These are phyloP conservation scores for Sisymbrium irio DNA, from an alignment of 345 rosid genomes.

Conservation along the genomic window DNA sequence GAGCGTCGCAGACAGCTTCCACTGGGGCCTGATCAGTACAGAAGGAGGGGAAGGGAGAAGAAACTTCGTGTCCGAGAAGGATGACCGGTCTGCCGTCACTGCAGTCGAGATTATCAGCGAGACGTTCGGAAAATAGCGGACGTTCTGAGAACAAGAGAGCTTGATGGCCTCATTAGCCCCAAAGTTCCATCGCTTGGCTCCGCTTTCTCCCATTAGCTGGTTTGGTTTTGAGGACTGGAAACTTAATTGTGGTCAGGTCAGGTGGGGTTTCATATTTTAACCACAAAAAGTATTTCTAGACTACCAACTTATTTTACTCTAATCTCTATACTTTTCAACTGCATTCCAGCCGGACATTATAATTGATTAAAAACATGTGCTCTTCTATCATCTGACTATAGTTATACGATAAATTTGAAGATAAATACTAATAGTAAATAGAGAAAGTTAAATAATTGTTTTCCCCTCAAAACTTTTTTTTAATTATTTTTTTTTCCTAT, in stretches of 20 bases:
- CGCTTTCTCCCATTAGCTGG: slow-evolving; percentile 25
- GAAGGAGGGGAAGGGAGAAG: slow-evolving; percentile 48
- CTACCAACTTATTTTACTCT: neutral
- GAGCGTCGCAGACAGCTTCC: slow-evolving; percentile 47
- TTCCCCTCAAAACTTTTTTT: too few relatives aligned
- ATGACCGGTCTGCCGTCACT: slow-evolving; percentile 35
- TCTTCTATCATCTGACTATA: neutral
- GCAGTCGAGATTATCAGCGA: slow-evolving; percentile 26
- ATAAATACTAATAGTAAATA: too few relatives aligned
- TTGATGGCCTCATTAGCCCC: slow-evolving; percentile 15
- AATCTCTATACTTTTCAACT: neutral
- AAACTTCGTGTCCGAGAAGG: slow-evolving; percentile 52
- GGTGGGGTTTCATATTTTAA: neutral
- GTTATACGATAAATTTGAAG: too few relatives aligned
- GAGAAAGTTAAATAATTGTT: too few relatives aligned
- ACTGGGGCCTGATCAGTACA: slow-evolving; percentile 36
- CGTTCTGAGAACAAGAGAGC: neutral
- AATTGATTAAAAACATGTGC: neutral
- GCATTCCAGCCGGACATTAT: neutral
- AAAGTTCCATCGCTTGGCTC: slow-evolving; percentile 22
- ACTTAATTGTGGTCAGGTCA: neutral
- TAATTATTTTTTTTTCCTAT: too few relatives aligned
- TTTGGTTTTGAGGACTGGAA: neutral
- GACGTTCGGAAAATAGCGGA: slow-evolving; percentile 23
- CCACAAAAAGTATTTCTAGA: neutral